Evolutionary conservation across 2,329 filamentous ascomycete genomes (phyloP), one percentile per base, ranked within the genome.

Genomic region (Cladosporium sp.): DNA sequence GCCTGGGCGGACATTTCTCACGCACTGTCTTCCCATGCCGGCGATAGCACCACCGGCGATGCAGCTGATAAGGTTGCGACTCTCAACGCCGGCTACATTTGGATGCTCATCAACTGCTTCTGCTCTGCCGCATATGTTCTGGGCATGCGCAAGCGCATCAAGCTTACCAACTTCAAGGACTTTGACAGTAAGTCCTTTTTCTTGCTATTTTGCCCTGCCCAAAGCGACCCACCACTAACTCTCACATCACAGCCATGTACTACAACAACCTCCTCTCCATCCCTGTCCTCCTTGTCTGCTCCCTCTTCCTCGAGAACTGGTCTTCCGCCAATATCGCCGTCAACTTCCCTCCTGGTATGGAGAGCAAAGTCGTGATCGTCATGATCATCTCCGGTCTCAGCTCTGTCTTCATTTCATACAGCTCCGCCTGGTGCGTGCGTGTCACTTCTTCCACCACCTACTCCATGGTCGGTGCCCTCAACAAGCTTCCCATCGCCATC

Each of bases 141-240:
- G 56, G 82, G 86, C 59, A 97, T 96, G 92, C 85, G 93, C 68
- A 97, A 97, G 79, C 86, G 94, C 58, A 97, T 98, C 70, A 97
- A 97, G 84, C 83, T 94, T 73, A 96, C 95, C 77, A 96, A 95
- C 78, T 97, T 98, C 75, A 96, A 95, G 79, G 93, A 97, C 69
- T 97, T 94, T 77, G 93, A 98, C 70, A 95, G 92, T 96, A 79
- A 73, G 92, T 83, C 25, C 36, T 36, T 12, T 39, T n/a, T 11
- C 16, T n/a, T n/a, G n/a, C n/a, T n/a, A n/a, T n/a, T n/a, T n/a
- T 30, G 12, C 18, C n/a, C 7, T 16, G 12, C n/a, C 11, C 27
- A 50, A 38, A 22, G 47, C 54, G 47, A 25, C 49, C 32, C 19
- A 27, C 7, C 6, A 33, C 45, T 48, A 32, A 48, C 45, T 8